Conservation (phyloP, 441 rosid species). For the Populus hybrid region DNA sequence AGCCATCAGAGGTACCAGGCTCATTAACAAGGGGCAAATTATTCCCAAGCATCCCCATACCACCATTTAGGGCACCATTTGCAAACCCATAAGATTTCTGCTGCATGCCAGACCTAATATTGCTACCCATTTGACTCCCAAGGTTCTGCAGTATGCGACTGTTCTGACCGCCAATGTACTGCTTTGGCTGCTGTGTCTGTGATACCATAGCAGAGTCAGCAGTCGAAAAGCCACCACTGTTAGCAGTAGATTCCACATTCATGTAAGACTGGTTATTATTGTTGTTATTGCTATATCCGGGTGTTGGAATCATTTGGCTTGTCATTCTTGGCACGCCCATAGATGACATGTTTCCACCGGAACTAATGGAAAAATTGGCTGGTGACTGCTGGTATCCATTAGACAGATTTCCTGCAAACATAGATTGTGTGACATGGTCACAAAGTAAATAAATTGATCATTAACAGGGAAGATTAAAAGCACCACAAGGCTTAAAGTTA, state of each 20-base stretch:
- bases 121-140: conserved; percentile 82
- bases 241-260: conserved; percentile 64
- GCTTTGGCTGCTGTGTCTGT: conserved; percentile 78
- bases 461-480: neutral
- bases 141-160: conserved; percentile 74
- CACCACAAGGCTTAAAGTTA: conserved; percentile 18
- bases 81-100: conserved; percentile 72
- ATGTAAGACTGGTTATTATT: conserved; percentile 52
- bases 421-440: neutral
- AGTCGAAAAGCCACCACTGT: conserved; percentile 61
- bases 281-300: conserved; percentile 58
- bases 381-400: conserved; percentile 86
- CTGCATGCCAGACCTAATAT: conserved; percentile 75
- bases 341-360: conserved; percentile 77
- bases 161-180: conserved; percentile 64
- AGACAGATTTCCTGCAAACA: conserved; percentile 58
- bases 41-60: conserved; percentile 64
- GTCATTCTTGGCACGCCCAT: conserved; percentile 60
- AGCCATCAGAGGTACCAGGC: conserved; percentile 59
- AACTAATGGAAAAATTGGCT: conserved; percentile 63
- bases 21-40: conserved; percentile 59
- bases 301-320: conserved; percentile 98
- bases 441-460: conserved; percentile 6
- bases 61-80: conserved; percentile 67
- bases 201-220: conserved; percentile 62